Evolutionary conservation across 495 filamentous ascomycete species (phyloP).

Genomic region (Neurospora sp.): DNA sequence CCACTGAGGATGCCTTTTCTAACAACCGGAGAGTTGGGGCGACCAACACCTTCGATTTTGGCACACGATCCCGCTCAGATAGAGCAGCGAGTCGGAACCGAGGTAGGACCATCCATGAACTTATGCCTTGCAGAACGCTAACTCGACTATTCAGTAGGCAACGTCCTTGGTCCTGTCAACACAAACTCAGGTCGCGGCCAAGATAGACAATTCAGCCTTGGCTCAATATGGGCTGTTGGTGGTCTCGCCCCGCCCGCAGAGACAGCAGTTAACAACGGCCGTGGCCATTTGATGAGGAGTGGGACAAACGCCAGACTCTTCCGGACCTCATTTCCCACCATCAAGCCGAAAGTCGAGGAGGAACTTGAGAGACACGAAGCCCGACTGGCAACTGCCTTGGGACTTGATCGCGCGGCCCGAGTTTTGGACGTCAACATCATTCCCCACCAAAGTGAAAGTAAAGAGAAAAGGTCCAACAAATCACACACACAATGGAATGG

Average conservation of each 20-base stretch:
- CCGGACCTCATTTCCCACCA: conserved; percentile 52
- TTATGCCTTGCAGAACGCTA: not conserved
- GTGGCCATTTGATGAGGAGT: conserved; percentile 52
- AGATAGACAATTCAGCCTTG: conserved; percentile 47
- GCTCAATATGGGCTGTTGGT: conserved; percentile 75
- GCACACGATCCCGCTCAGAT: conserved; percentile 21
- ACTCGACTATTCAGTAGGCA: conserved; percentile 16
- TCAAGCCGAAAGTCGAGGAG: conserved; percentile 37
- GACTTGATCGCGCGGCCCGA: conserved; percentile 59
- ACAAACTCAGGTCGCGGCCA: conserved; percentile 9
- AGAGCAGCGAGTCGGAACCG: conserved; percentile 18
- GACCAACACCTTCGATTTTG: conserved; percentile 19
- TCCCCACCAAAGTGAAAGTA: conserved; percentile 12
- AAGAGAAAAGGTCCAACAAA: not conserved
- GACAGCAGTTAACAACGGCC: conserved; percentile 47
- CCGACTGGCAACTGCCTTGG: conserved; percentile 71
- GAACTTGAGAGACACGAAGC: conserved; percentile 60
- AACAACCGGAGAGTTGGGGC: conserved; percentile 31
- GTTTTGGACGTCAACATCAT: conserved; percentile 39
- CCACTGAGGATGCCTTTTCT: conserved; percentile 58
- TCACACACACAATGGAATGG: conserved; percentile 43
- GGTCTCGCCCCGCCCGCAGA: conserved; percentile 45
- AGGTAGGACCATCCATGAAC: conserved; percentile 6
- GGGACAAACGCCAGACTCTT: conserved; percentile 69
- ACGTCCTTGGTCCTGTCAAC: conserved; percentile 25